A percentile compares a stretch with the other conserved stretches of the same genome.
phyloP scores from a whole-genome alignment of 192 early-diverging fungal species.

The Lobosporangium transversale region DNA sequence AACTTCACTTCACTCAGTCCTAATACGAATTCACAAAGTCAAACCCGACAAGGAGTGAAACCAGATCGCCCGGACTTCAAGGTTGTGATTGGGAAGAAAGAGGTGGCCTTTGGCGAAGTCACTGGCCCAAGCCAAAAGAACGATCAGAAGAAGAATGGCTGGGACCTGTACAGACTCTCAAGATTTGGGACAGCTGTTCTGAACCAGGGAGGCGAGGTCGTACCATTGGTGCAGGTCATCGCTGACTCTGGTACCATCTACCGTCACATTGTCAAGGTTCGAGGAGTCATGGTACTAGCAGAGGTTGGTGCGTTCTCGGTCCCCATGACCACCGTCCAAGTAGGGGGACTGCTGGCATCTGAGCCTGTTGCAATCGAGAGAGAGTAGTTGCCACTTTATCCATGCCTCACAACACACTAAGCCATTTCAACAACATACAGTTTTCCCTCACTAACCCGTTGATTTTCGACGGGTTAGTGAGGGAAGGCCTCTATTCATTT shows the following conservation, averaged over 20 bases:
- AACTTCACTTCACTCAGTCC: no score
- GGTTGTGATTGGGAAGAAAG: conserved; percentile 17
- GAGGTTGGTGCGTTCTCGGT: conserved; percentile 21
- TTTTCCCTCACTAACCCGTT: no score
- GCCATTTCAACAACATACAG: no score
- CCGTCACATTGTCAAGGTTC: conserved; percentile 14
- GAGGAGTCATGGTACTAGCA: conserved; percentile 21
- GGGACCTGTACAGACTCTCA: conserved; percentile 17
- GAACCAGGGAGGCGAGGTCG: conserved; percentile 8
- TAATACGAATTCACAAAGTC: conserved; percentile 13
- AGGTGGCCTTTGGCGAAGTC: conserved; percentile 20
- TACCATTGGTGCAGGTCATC: conserved; percentile 16
- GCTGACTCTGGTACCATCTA: conserved; percentile 9
- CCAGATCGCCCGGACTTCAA: conserved; percentile 25
- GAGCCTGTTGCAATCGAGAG: no score
- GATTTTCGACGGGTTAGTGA: no score
- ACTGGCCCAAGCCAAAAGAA: conserved; percentile 19
- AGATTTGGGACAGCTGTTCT: conserved; percentile 25
- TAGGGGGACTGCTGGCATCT: conserved; percentile 17
- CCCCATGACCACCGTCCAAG: conserved; percentile 1
- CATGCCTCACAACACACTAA: no score
- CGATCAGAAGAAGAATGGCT: conserved; percentile 24
- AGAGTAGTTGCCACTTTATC: no score
- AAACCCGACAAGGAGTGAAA: conserved; percentile 9
- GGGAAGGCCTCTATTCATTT: no score